A percentile compares a stretch with the other conserved stretches of the same genome.
Evolutionary conservation across 129 eudicot genomes (phyloP).

Genomic region (Rutidosis leptorrhynchoides): DNA sequence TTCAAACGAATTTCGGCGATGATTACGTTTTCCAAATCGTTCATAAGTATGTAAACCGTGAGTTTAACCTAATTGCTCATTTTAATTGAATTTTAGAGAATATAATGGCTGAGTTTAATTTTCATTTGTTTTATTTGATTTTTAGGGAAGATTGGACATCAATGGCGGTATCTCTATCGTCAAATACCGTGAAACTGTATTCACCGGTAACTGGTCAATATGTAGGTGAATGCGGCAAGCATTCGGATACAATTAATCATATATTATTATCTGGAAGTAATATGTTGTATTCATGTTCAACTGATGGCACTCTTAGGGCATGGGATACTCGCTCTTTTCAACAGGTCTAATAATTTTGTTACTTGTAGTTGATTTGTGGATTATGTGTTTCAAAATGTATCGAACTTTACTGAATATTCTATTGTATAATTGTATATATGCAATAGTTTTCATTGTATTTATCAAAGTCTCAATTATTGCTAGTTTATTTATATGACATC

Average conservation of each 20-base stretch:
- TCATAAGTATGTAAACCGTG: conserved; percentile 44
- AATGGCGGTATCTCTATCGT: conserved; percentile 92
- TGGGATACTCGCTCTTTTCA: conserved; percentile 85
- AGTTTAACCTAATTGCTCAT: neutral
- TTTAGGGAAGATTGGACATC: conserved; percentile 79
- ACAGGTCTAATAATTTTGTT: conserved; percentile 38
- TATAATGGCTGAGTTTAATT: neutral
- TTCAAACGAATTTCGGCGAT: conserved; percentile 93
- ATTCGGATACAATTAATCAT: conserved; percentile 55
- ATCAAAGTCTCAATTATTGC: neutral
- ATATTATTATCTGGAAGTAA: conserved; percentile 45
- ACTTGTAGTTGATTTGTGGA: neutral
- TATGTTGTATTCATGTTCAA: conserved; percentile 67
- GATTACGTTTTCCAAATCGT: conserved; percentile 87
- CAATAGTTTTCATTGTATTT: too few species aligned
- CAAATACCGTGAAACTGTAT: conserved; percentile 72
- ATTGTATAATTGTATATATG: too few species aligned
- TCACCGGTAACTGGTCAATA: conserved; percentile 75
- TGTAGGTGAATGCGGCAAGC: conserved; percentile 72
- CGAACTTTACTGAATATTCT: neutral
- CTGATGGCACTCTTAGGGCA: conserved; percentile 78
- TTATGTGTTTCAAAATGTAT: neutral
- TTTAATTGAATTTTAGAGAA: neutral
- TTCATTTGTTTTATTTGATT: neutral
- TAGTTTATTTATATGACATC: neutral